Evolutionary conservation across 1,139 yeast species (phyloP).

Genomic region (Geotrichum phurueaensis): DNA sequence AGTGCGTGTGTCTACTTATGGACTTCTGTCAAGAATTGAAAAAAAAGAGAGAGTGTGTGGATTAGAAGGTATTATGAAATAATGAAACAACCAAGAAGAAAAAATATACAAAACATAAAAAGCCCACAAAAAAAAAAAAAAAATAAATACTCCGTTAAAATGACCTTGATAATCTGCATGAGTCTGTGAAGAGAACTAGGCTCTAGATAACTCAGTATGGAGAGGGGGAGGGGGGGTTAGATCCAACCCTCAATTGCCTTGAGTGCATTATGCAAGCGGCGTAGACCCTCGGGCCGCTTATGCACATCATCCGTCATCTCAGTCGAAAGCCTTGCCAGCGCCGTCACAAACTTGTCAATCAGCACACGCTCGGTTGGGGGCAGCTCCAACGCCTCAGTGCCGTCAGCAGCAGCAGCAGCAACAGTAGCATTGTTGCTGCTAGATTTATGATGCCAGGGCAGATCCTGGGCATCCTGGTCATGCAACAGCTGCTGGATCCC

Average conservation of each 20-base stretch:
- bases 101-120: no score
- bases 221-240: no score
- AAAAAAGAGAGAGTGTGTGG: not conserved
- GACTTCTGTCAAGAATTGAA: not conserved
- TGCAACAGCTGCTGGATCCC: conserved; percentile 28
- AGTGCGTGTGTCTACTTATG: not conserved
- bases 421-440: not conserved
- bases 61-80: not conserved
- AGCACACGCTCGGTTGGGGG: conserved; percentile 73
- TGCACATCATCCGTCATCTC: conserved; percentile 83
- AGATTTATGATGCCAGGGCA: not conserved
- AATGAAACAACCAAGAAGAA: not conserved
- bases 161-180: no score
- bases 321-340: conserved; percentile 74
- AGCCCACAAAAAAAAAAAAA: not conserved
- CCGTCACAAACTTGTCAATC: conserved; percentile 78
- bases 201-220: no score
- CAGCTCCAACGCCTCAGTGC: conserved; percentile 61
- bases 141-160: not conserved
- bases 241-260: conserved; percentile 78
- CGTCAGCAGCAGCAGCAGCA: not conserved
- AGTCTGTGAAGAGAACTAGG: no score
- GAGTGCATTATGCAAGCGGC: conserved; percentile 71
- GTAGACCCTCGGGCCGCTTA: conserved; percentile 74
- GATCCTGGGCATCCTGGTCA: conserved; percentile 34